Conservation (phyloP, 176 grass and related monocot genomes). For the Zea luxurians region DNA sequence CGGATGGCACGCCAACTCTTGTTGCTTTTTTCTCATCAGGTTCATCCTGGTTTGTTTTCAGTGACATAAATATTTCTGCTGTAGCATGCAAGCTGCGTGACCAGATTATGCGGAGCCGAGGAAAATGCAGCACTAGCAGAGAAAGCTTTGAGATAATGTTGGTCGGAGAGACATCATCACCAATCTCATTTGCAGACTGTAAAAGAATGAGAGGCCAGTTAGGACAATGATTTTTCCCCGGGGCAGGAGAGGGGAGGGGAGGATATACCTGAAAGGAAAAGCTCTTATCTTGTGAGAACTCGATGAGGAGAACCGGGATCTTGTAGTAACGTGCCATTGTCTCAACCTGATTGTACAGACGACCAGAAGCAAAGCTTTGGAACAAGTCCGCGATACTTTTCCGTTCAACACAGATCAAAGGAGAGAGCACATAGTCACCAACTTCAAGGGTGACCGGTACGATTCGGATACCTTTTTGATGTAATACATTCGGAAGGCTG, state of each 20-base stretch:
- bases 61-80: conserved; percentile 81
- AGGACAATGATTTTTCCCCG: background rate
- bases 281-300: conserved; percentile 94
- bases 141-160: conserved; percentile 93
- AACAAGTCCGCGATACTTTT: conserved; percentile 93
- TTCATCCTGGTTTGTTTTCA: conserved; percentile 96
- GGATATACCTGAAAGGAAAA: conserved; percentile 93
- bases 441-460: conserved; percentile 90
- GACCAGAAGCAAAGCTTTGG: conserved; percentile 95
- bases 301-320: conserved; percentile 95
- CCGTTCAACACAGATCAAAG: conserved; percentile 91
- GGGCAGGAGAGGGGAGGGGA: background rate
- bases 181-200: conserved; percentile 83
- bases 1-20: conserved; percentile 82
- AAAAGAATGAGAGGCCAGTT: conserved; percentile 39
- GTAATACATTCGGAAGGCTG: conserved; percentile 92
- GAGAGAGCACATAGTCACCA: conserved; percentile 94
- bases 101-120: conserved; percentile 87
- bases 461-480: conserved; percentile 86
- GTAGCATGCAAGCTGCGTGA: conserved; percentile 90
- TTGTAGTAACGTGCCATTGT: conserved; percentile 91
- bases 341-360: conserved; percentile 89
- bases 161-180: conserved; percentile 82
- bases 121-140: conserved; percentile 86
- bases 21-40: conserved; percentile 89